phyloP scores from a whole-genome alignment of 1,284 basidiomycete genomes.

The Chalciporus sp. region DNA sequence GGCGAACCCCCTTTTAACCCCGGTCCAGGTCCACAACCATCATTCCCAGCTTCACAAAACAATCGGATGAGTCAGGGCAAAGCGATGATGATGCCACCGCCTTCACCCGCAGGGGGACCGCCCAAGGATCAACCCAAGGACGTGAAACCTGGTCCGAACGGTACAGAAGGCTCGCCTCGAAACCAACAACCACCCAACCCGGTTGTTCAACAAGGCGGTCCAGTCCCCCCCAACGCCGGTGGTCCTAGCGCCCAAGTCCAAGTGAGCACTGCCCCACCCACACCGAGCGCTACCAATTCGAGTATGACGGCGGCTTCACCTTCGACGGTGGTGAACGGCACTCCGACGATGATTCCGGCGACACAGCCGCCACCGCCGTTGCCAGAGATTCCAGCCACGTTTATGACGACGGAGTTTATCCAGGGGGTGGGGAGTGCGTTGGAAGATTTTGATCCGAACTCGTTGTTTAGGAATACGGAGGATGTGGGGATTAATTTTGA shows the following conservation, averaged over 20 bases:
- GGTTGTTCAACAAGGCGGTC: conserved; percentile 9
- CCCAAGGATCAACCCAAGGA: conserved; percentile 45
- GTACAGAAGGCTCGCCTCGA: conserved; percentile 48
- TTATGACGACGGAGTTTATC: conserved; percentile 47
- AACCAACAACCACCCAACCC: conserved; percentile 39
- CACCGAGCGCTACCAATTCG: conserved; percentile 43
- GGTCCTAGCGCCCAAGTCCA: conserved; percentile 12
- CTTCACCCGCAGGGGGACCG: conserved; percentile 49
- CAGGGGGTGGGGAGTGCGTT: conserved; percentile 40
- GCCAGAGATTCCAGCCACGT: conserved; percentile 26
- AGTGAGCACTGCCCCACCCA: conserved; percentile 47
- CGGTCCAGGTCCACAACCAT: conserved; percentile 24
- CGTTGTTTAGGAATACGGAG: conserved; percentile 42
- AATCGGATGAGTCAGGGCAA: conserved; percentile 39
- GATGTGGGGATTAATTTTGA: conserved; percentile 59
- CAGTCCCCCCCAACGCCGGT: conserved; percentile 20
- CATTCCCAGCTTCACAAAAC: conserved; percentile 38
- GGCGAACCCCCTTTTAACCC: conserved; percentile 41
- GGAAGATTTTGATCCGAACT: conserved; percentile 46
- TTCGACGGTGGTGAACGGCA: conserved; percentile 43
- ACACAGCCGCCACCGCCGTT: conserved; percentile 24
- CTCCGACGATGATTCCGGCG: conserved; percentile 27
- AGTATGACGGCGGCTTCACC: conserved; percentile 49
- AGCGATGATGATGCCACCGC: conserved; percentile 51
- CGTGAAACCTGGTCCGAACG: conserved; percentile 18